These are phyloP conservation scores for Daldinia caldariorum DNA, from an alignment of 495 filamentous ascomycete genomes.

Conservation along the genomic window DNA sequence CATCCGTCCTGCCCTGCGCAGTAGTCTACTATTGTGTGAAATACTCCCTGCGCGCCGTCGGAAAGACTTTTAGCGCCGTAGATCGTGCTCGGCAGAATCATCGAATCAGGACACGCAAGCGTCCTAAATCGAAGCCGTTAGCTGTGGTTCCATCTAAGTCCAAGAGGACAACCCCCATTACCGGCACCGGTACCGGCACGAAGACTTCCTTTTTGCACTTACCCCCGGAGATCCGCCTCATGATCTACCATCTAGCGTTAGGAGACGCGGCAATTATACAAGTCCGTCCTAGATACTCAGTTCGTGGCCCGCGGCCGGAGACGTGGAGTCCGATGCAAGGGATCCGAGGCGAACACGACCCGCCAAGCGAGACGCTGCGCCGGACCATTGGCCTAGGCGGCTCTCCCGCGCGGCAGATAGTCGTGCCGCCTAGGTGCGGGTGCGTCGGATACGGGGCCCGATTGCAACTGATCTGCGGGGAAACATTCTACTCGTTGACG, in stretches of 20 bases:
- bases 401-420: constrained; percentile 17
- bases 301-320: constrained; percentile 21
- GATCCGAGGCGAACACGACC: constrained; percentile 34
- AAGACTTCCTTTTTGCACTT: constrained; percentile 33
- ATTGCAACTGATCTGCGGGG: constrained; percentile 32
- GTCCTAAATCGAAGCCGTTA: constrained; percentile 25
- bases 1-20: background rate
- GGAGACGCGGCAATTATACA: constrained; percentile 12
- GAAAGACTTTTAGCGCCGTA: background rate
- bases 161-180: background rate
- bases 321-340: constrained; percentile 18
- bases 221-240: constrained; percentile 33
- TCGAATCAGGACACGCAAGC: constrained; percentile 12
- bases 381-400: constrained; percentile 22
- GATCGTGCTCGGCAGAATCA: background rate
- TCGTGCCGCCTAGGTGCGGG: constrained; percentile 17
- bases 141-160: background rate
- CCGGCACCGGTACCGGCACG: background rate
- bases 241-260: constrained; percentile 30
- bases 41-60: background rate
- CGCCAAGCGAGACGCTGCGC: constrained; percentile 25
- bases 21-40: constrained; percentile 14
- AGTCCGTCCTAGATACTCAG: background rate
- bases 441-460: constrained; percentile 14
- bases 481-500: background rate